Evolutionary conservation across 345 rosid genomes (phyloP).

Genomic region (Murraya koenigii): DNA sequence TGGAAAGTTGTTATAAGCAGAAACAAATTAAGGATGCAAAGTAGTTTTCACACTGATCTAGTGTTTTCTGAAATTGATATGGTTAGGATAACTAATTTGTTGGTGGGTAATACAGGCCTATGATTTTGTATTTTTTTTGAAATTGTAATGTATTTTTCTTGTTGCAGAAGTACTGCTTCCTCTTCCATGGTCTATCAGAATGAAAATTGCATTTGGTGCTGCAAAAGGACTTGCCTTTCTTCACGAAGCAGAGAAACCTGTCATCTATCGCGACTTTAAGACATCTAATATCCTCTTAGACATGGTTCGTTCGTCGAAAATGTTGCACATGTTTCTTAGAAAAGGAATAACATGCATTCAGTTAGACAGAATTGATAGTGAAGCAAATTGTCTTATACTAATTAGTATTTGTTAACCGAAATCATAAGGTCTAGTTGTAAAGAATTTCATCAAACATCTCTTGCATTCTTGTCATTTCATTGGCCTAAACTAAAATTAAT

Average conservation of each 20-base stretch:
- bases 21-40: neutral
- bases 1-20: neutral
- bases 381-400: neutral
- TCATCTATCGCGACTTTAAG: slow-evolving; percentile 94
- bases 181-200: slow-evolving; percentile 65
- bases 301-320: slow-evolving; percentile 44
- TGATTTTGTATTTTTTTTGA: too few relatives aligned
- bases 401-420: neutral
- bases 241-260: slow-evolving; percentile 93
- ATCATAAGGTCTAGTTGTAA: neutral
- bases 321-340: neutral
- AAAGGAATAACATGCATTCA: neutral
- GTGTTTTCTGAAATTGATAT: neutral
- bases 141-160: neutral
- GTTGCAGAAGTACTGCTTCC: slow-evolving; percentile 85
- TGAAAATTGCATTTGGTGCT: slow-evolving; percentile 49
- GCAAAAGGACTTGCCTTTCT: slow-evolving; percentile 98
- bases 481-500: neutral
- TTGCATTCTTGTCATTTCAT: neutral
- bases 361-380: neutral
- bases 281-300: slow-evolving; percentile 92
- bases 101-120: too few relatives aligned
- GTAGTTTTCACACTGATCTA: neutral
- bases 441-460: neutral
- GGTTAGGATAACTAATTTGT: too few relatives aligned